These are phyloP conservation scores for Penicillium crystallinum DNA, from an alignment of 495 filamentous ascomycete species.

Conservation along the genomic window DNA sequence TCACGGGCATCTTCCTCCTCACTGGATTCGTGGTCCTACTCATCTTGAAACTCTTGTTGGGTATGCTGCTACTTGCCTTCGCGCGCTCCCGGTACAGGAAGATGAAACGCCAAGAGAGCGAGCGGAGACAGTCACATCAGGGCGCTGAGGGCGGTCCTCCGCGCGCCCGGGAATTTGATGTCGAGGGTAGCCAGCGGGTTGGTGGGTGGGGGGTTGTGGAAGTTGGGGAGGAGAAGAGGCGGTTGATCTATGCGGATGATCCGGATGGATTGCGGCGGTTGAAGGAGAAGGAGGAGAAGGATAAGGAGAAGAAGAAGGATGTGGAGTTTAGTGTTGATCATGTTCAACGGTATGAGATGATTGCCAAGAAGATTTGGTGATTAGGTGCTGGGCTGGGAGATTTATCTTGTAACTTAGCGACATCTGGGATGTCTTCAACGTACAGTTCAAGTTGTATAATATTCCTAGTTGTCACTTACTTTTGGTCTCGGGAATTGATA, in stretches of 20 bases:
- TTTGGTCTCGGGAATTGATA: not conserved
- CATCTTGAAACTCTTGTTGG: constrained; percentile 75
- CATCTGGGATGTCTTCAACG: not conserved
- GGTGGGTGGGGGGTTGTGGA: constrained; percentile 83
- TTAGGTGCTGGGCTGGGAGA: not conserved
- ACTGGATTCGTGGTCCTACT: constrained; percentile 71
- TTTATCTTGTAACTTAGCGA: not conserved
- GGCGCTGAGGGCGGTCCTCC: not conserved
- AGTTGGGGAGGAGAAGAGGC: constrained; percentile 78
- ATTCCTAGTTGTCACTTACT: not conserved
- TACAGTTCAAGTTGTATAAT: not conserved
- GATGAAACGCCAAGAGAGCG: constrained; percentile 69
- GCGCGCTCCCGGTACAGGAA: constrained; percentile 69
- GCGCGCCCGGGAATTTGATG: constrained; percentile 46
- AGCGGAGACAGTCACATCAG: constrained; percentile 18
- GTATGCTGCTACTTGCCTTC: constrained; percentile 72
- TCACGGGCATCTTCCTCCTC: constrained; percentile 73
- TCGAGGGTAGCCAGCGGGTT: constrained; percentile 65
- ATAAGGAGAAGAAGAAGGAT: constrained; percentile 53
- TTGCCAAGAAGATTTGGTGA: constrained; percentile 90
- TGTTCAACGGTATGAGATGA: constrained; percentile 85
- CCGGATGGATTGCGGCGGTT: constrained; percentile 60
- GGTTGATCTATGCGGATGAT: constrained; percentile 86
- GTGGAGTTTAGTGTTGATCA: constrained; percentile 55
- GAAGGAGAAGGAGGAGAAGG: constrained; percentile 63